These are phyloP conservation scores for Candida pseudoglaebosa DNA, from an alignment of 805 yeast genomes.

Conservation along the genomic window DNA sequence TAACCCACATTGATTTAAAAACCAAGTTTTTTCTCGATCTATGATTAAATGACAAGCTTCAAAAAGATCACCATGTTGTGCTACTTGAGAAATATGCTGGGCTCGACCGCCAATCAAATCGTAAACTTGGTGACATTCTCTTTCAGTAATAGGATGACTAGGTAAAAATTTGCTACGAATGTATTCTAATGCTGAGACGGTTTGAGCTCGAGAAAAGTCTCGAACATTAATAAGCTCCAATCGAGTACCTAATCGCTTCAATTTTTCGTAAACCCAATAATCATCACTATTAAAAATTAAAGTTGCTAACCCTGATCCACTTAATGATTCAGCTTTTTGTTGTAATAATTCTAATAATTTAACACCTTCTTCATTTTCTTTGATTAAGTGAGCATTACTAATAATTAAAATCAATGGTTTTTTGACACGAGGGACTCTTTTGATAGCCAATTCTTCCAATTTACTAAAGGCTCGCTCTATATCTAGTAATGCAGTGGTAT, in stretches of 20 bases:
- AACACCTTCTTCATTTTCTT: constrained; percentile 70
- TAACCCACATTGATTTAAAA: constrained; percentile 75
- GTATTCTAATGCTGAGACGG: constrained; percentile 50
- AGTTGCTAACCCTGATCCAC: constrained; percentile 69
- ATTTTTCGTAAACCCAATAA: constrained; percentile 80
- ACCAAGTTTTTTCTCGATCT: constrained; percentile 83
- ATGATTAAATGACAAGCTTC: constrained; percentile 65
- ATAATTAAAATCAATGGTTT: constrained; percentile 67
- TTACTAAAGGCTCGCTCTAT: constrained; percentile 79
- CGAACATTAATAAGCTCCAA: constrained; percentile 67
- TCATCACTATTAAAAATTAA: constrained; percentile 78
- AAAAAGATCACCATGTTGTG: constrained; percentile 52
- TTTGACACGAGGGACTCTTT: constrained; percentile 34
- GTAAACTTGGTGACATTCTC: constrained; percentile 50
- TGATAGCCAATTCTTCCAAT: constrained; percentile 66
- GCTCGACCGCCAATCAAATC: constrained; percentile 80
- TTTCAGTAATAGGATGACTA: constrained; percentile 32
- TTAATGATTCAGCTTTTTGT: constrained; percentile 75
- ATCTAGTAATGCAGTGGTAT: constrained; percentile 75
- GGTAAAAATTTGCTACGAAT: constrained; percentile 44
- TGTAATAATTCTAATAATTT: constrained; percentile 71
- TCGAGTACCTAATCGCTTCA: constrained; percentile 68
- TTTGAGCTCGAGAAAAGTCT: constrained; percentile 54
- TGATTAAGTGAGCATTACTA: constrained; percentile 70
- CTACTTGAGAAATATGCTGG: constrained; percentile 72